Percentiles rank a stretch among this genome's conserved stretches.
Conservation (phyloP, 208 protist species). For the Eutreptiella sp. region DNA sequence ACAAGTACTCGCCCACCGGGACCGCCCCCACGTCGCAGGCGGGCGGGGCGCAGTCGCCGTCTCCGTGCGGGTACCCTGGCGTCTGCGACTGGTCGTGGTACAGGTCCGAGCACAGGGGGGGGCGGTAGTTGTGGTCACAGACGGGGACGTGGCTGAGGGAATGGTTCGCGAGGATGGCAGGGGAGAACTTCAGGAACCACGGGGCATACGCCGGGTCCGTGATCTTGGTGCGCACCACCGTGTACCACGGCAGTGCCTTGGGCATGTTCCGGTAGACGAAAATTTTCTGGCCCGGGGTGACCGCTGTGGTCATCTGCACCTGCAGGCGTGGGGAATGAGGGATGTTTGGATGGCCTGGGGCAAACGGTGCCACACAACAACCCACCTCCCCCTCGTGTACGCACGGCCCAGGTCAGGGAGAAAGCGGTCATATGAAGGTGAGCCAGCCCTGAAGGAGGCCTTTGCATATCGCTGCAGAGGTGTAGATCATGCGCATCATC, state of each 20-base stretch:
- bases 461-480: too few relatives aligned
- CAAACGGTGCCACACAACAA: too few relatives aligned
- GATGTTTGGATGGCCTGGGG: too few relatives aligned
- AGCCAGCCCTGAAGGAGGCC: too few relatives aligned
- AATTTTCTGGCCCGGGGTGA: neutral
- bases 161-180: neutral
- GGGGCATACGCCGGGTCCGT: neutral
- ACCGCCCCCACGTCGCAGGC: neutral
- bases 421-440: too few relatives aligned
- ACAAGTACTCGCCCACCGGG: conserved; percentile 9
- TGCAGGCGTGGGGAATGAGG: too few relatives aligned
- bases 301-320: conserved; percentile 6
- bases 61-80: neutral
- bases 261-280: conserved; percentile 6
- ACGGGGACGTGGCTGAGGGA: neutral
- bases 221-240: neutral
- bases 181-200: conserved; percentile 12
- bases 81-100: conserved; percentile 16
- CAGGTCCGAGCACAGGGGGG: neutral
- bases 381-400: too few relatives aligned
- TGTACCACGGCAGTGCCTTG: conserved; percentile 12
- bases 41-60: neutral
- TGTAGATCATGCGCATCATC: too few relatives aligned
- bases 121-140: neutral
- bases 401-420: too few relatives aligned